Percentiles rank a stretch among this genome's conserved stretches.
Evolutionary conservation across 2,329 filamentous ascomycete species (phyloP).

Genomic region (Sporothrix inflata): DNA sequence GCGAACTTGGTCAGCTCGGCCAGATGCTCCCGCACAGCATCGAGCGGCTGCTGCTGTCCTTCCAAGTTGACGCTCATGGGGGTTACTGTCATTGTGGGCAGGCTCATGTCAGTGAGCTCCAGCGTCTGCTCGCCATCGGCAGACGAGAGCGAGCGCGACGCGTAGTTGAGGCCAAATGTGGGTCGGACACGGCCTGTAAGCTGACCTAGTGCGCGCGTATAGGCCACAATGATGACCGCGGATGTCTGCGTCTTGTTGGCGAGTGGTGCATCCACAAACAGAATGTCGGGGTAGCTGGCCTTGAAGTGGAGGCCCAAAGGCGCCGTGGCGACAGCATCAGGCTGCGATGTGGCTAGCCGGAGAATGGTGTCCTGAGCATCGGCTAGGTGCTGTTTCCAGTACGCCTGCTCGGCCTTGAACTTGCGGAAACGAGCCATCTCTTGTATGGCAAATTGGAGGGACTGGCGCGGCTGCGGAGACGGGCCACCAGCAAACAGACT

Average conservation of each 20-base stretch:
- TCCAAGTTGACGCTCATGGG: not conserved
- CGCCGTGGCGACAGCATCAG: not conserved
- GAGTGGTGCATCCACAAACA: not conserved
- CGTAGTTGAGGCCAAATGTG: conserved; percentile 33
- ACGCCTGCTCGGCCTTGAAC: not conserved
- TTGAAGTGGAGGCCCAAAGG: conserved; percentile 33
- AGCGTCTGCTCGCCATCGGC: conserved; percentile 27
- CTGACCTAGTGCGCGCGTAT: conserved; percentile 27
- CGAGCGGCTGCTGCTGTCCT: not conserved
- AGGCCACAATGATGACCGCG: conserved; percentile 29
- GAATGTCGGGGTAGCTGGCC: conserved; percentile 20
- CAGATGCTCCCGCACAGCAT: conserved; percentile 30
- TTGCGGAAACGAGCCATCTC: not conserved
- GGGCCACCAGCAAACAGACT: conserved; percentile 12
- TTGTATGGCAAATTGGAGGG: not conserved
- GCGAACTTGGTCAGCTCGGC: conserved; percentile 32
- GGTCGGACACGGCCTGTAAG: conserved; percentile 26
- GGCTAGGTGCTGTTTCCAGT: not conserved
- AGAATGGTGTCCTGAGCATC: not conserved
- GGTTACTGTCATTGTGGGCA: conserved; percentile 4
- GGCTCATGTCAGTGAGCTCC: conserved; percentile 17
- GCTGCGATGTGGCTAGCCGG: not conserved
- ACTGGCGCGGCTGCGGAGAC: not conserved
- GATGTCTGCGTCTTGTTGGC: conserved; percentile 26
- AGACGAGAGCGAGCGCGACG: conserved; percentile 31